Conservation (phyloP, 2,329 filamentous ascomycete genomes). For the Alternaria consortialis region DNA sequence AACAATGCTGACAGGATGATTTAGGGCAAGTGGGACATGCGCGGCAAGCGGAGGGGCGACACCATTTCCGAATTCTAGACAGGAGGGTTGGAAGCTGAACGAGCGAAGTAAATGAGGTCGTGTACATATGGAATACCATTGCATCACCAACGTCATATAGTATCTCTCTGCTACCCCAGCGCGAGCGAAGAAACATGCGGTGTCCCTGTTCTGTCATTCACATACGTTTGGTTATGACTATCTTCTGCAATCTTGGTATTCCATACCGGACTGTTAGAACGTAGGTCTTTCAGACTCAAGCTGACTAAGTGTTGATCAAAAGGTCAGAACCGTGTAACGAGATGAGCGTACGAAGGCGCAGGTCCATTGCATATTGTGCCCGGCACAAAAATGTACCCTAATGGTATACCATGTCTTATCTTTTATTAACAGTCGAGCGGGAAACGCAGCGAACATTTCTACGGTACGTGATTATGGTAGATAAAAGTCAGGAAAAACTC, state of each 20-base stretch:
- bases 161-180: not conserved
- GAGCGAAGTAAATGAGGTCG: not conserved
- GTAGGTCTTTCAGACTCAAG: not conserved
- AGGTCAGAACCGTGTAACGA: not conserved
- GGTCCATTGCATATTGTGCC: too few species aligned
- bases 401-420: not conserved
- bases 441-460: not conserved
- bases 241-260: not conserved
- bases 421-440: not conserved
- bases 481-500: not conserved
- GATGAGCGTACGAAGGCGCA: not conserved
- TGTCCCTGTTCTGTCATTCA: not conserved
- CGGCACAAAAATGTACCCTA: not conserved
- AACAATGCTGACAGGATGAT: conserved; percentile 9
- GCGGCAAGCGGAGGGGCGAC: conserved; percentile 89
- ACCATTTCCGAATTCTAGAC: conserved; percentile 77
- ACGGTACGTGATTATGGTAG: not conserved
- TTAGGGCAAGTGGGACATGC: conserved; percentile 85
- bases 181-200: too few species aligned
- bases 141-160: not conserved
- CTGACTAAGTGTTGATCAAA: not conserved
- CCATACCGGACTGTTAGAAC: not conserved
- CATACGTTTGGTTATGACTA: not conserved
- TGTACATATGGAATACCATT: conserved; percentile 26
- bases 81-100: not conserved